Base-by-base conservation (phyloP, 495 filamentous ascomycete genomes). In the Xylaria grammica region DNA sequence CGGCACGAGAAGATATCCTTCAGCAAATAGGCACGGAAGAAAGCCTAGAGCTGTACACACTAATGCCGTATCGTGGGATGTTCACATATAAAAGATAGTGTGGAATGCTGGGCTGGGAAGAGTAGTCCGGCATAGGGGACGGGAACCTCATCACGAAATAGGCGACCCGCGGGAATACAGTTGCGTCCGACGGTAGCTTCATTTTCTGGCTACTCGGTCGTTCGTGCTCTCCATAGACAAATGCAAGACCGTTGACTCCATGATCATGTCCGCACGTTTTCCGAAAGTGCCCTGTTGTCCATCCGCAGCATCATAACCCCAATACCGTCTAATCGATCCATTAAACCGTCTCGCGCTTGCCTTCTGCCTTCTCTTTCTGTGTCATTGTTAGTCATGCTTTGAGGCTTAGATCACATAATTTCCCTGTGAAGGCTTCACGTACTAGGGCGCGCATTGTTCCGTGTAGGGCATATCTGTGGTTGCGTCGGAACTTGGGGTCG, bases 401-500 rank as follows among this genome's bases (percentile, higher is more conserved):
- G 9, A 38, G 6, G 34, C 60, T 13, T 27, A 13, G 38, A 8
- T 11, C 6, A 26, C 20, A 4, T 17, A 22, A 13, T 22, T 57
- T 32, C 49, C 27, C 32, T 44, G 38, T 42, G 50, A 32, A 40
- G 19, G 46, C 58, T 38, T 63, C 66, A 87, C 93, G 75, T 89
- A 99, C 95, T 84, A 99, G 82, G 76, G 96, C 96, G 86, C 90
- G 96, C 86, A 91, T 91, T 72, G 96, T 99, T 76, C 95, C 95
- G 83, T 97, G 96, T 32, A 97, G 91, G 77, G 96, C 96, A 88
- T 98, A 94, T 81, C 93, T 91, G 85, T 99, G 96, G 86, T 99
- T 99, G 82, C 95, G 88, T 80, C 95, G 90, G 88, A 98, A 99
- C 89, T 99, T 99, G 78, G 95, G 92, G 85, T 99, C 95, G 76